phyloP scores from a whole-genome alignment of 2,329 filamentous ascomycete genomes.

The Aspergillus tamarii region DNA sequence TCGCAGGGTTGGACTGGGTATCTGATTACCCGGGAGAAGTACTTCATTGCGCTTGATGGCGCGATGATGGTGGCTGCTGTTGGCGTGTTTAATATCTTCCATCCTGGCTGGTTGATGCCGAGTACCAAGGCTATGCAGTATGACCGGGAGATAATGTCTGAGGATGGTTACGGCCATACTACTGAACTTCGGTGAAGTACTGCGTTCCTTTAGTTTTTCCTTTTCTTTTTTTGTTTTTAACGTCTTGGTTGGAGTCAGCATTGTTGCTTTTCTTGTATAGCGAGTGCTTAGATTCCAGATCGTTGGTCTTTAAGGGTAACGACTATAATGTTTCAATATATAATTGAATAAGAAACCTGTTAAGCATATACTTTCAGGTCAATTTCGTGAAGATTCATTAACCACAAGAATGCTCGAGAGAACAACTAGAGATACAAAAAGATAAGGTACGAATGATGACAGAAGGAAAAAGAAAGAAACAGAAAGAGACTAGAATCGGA shows the following conservation, averaged over 20 bases:
- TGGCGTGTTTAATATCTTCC: slow-evolving; percentile 48
- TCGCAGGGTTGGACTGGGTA: slow-evolving; percentile 55
- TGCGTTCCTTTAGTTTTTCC: background rate
- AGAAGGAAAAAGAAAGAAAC: background rate
- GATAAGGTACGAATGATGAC: background rate
- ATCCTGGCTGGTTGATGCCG: slow-evolving; percentile 48
- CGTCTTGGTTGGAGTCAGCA: background rate
- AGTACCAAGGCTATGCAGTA: slow-evolving; percentile 16
- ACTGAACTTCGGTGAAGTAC: slow-evolving; percentile 13
- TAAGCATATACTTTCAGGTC: background rate
- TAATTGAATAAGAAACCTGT: background rate
- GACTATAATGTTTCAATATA: background rate
- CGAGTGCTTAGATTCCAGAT: background rate
- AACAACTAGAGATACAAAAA: background rate
- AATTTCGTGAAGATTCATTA: background rate
- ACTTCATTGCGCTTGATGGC: slow-evolving; percentile 55
- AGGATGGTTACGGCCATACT: slow-evolving; percentile 12
- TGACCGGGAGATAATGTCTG: slow-evolving; percentile 12
- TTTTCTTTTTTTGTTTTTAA: slow-evolving; percentile 1
- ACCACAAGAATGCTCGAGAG: background rate
- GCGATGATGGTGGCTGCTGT: slow-evolving; percentile 54
- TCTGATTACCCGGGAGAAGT: slow-evolving; percentile 54
- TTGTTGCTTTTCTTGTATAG: background rate
- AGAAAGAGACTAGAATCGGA: background rate
- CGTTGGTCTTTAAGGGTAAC: background rate